A percentile compares a stretch with the other conserved stretches of the same genome.
Evolutionary conservation across 176 grass and related monocot genomes (phyloP).

Genomic region (Metroxylon sagu): DNA sequence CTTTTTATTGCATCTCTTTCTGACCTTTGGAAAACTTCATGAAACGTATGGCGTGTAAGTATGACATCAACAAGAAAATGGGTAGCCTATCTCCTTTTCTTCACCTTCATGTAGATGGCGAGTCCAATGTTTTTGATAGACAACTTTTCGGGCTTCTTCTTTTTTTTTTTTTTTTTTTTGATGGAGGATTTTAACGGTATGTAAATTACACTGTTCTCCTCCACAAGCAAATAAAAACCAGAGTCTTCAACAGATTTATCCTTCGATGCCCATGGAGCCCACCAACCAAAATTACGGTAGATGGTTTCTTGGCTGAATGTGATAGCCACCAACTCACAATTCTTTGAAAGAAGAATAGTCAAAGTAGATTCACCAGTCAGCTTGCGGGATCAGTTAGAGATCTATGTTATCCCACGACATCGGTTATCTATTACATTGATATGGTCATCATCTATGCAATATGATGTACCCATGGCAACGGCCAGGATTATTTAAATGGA

Average conservation of each 20-base stretch:
- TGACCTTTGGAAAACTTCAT: neutral
- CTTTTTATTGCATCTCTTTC: neutral
- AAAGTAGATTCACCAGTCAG: conserved; percentile 31
- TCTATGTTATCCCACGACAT: too few relatives aligned
- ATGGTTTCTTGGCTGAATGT: conserved; percentile 29
- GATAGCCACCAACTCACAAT: conserved; percentile 10
- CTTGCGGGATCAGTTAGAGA: too few relatives aligned
- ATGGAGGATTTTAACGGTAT: too few relatives aligned
- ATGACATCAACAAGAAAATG: neutral
- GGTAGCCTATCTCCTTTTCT: neutral
- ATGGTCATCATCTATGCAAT: neutral
- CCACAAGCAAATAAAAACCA: too few relatives aligned
- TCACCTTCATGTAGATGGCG: neutral
- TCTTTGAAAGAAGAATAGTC: conserved; percentile 12
- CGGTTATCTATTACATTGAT: too few relatives aligned
- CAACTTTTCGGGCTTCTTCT: too few relatives aligned
- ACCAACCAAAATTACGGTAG: neutral
- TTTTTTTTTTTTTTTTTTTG: too few relatives aligned
- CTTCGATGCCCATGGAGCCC: neutral
- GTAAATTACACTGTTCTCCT: too few relatives aligned
- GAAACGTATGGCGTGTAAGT: neutral
- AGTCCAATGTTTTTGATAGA: neutral
- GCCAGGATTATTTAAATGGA: conserved; percentile 25
- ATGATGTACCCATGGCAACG: conserved; percentile 24
- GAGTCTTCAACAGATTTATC: too few relatives aligned